Evolutionary conservation across 73 alveolate species (phyloP), one percentile per base, ranked within the genome.

Genomic region (Paramecium sonneborni): DNA sequence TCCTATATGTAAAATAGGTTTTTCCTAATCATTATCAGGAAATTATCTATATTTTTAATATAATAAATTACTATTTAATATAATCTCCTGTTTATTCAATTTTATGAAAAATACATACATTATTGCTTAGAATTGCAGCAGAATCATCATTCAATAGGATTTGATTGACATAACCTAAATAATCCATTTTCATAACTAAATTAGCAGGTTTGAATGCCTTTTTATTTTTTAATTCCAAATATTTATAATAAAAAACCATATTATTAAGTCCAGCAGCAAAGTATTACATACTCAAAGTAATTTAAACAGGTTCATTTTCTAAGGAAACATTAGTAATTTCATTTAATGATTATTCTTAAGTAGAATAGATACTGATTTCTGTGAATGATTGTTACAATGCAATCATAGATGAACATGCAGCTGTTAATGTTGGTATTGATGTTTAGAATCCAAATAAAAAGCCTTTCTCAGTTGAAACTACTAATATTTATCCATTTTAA

Each of bases 401-500:
- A 20, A 95, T 95, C 24, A 92, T 58, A 11, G 85, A 85, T 10
- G 95, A 97, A 76, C 79, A 88, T 10, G 97, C n/a, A 26, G 96
- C 76, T 37, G 95, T 92, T 24, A 97, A 92, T 8, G 96, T 57
- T 5, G 98, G 98, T 15, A 97, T 89, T 56, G 93, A 94, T 37
- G 98, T 96, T 86, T 97, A 76, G 92, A 70, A 97, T 85, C 98
- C 98, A 55, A 85, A 79, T 35, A 95, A 58, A 72, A 46, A 82
- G 7, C 99, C 99, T 32, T 91, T 85, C 20, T 92, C 92, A 8
- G 99, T 98, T 3, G 98, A 93, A 18, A 96, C 96, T 14, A 98
- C 93, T 69, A 98, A 70, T 34, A 97, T 95, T 93, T 97, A 97
- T 9, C 99, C 99, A 85, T 97, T 98, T 57, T 93, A 93, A 23